Base-by-base conservation (phyloP, 78 protist genomes). In the Guillardia theta region DNA sequence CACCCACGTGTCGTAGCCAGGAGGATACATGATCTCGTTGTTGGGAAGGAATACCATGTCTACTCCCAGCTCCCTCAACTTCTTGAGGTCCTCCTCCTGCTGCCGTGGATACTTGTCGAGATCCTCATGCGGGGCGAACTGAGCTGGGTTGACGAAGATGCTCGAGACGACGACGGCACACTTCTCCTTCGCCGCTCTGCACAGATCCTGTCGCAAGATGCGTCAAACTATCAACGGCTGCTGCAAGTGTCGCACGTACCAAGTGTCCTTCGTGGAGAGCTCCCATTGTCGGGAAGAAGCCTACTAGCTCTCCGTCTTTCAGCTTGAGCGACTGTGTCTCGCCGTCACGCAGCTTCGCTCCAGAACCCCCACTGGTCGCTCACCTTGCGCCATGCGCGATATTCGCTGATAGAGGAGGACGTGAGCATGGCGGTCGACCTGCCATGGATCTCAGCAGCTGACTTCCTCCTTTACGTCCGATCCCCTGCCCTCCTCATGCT, bases 241-340 rank as follows among this genome's bases (percentile, higher is more conserved):
- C 10, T 54, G 80, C 83, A 45, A 3, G 27, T 39, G 41, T 4
- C 62, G 33, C n/a, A 41, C 37, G 12, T 48, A 15, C 46, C 94
- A 93, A 5, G 88, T 95, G 96, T 8, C 96, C 96, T 27, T 46
- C 64, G 76, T 95, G 96, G 64, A 95, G 93, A 0, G 48, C 27
- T 3, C 96, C 96, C 96, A 95, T 95, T 27, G 96, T 95, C 12
- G 96, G 96, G 46, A 95, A 94, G 88, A 95, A 95, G 36, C 96
- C 96, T 4, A 95, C 92, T 27, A 30, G 83, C 41, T 70, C 83
- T 4, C 41, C 83, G 22, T 3, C 12, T 70, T 70, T 24, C 36
- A 70, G 0, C 41, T 70, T 24, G 46, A 70, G 83, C 1, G 70
- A 1, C n/a, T n/a, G n/a, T n/a, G n/a, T n/a, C n/a, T n/a, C n/a